phyloP scores from a whole-genome alignment of 116 monocot genomes.

The Zostera marina region DNA sequence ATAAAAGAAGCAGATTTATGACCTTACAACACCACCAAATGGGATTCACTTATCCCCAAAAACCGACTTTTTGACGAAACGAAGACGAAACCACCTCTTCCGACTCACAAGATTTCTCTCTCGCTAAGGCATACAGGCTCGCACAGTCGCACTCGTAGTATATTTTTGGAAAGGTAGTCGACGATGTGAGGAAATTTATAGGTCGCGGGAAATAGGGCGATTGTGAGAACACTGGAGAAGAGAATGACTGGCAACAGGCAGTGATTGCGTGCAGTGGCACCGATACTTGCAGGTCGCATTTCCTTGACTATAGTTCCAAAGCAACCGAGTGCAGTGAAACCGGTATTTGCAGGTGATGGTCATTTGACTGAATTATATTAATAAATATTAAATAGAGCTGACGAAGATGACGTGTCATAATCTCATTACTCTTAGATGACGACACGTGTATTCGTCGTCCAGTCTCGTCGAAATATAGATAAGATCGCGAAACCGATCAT shows the following conservation, averaged over 20 bases:
- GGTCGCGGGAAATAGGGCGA: constrained; percentile 2
- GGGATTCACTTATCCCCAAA: neutral
- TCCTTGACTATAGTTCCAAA: too few species aligned
- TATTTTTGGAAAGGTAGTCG: neutral
- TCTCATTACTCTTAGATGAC: too few species aligned
- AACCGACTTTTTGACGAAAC: neutral
- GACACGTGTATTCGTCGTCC: too few species aligned
- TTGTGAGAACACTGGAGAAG: neutral
- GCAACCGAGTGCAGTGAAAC: too few species aligned
- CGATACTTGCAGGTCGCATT: too few species aligned
- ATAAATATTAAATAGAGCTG: too few species aligned
- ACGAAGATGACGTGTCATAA: too few species aligned
- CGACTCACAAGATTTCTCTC: neutral
- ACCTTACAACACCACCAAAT: neutral
- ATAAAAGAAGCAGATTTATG: neutral
- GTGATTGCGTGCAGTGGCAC: neutral
- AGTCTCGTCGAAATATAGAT: too few species aligned
- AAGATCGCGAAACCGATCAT: too few species aligned
- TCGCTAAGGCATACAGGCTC: too few species aligned
- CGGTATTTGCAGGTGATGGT: too few species aligned
- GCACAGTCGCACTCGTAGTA: neutral
- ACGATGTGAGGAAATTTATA: neutral
- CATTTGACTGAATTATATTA: too few species aligned
- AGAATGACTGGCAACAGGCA: neutral
- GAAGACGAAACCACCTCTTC: neutral